Evolutionary conservation across 768 basidiomycete genomes (phyloP), one percentile per base, ranked within the genome.

Genomic region (Tylopilus vinaceipallidus): DNA sequence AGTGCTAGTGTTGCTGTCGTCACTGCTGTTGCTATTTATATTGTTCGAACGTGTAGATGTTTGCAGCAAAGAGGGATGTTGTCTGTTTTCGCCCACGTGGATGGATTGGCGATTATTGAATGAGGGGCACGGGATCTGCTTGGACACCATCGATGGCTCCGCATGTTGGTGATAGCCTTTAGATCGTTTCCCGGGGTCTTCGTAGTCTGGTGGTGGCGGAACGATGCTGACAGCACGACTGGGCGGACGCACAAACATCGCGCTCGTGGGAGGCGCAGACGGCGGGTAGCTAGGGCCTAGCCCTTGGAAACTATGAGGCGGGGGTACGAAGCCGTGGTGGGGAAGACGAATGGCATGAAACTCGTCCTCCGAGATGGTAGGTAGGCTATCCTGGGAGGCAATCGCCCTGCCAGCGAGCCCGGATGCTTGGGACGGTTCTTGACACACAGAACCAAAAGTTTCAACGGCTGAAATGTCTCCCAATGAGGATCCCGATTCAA

Each of bases 331-430:
- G 42, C 42, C 42, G 29, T 30, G 45, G 10, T 48, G 32, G 1
- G 40, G 35, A 41, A 58, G 54, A 7, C 53, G 42, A 53, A 61
- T 56, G 12, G 66, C 56, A 43, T 70, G 69, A 49, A 73, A 70
- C 17, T 71, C 69, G 30, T 71, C 65, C 48, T 73, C 72, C 2
- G 70, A 71, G 41, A 73, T 66, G 35, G 59, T 42, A 48, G 61
- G 41, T 47, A 65, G 32, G 34, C 40, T 32, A 13, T 69, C 65
- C 9, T 53, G 56, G n/a, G 53, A 45, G n/a, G 57, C 36, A 19
- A 42, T 50, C 13, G 47, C 29, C 13, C 40, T 53, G 36, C 54
- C 45, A 6, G 36, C 5, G 37, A 58, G 19, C 19, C 22, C 44
- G 20, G 53, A 29, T 35, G 23, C 35, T 16, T 38, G 49, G 10